Percentiles rank a stretch among this genome's conserved stretches.
phyloP scores from a whole-genome alignment of 2,329 filamentous ascomycete genomes.

The Colletotrichum siamense region DNA sequence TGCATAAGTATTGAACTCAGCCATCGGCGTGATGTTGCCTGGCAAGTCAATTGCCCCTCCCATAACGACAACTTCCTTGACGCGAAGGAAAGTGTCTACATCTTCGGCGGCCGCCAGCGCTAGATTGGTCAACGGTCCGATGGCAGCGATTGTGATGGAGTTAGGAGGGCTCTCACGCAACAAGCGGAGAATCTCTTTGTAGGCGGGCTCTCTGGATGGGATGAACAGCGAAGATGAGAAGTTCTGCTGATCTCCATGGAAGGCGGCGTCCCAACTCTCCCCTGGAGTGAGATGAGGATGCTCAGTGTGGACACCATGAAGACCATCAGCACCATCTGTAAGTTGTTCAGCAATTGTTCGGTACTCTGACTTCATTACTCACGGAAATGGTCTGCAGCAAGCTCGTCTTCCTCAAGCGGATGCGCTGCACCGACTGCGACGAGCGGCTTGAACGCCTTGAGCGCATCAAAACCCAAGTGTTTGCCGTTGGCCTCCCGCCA shows the following conservation, averaged over 20 bases:
- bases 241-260: conserved; percentile 46
- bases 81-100: conserved; percentile 84
- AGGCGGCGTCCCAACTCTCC: conserved; percentile 75
- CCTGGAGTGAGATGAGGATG: conserved; percentile 76
- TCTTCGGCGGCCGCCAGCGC: conserved; percentile 89
- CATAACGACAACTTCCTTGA: conserved; percentile 95
- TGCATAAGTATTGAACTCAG: conserved; percentile 96
- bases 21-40: conserved; percentile 85
- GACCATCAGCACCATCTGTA: conserved; percentile 75
- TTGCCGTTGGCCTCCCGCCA: conserved; percentile 80
- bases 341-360: neutral
- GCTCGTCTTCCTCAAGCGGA: conserved; percentile 80
- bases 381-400: conserved; percentile 91
- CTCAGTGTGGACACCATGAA: conserved; percentile 78
- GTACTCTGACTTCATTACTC: conserved; percentile 37
- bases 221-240: conserved; percentile 66
- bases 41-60: conserved; percentile 80
- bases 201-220: conserved; percentile 75
- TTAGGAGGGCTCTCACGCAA: conserved; percentile 81
- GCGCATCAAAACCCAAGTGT: conserved; percentile 72
- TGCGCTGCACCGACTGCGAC: conserved; percentile 88
- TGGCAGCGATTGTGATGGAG: conserved; percentile 84
- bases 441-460: conserved; percentile 77
- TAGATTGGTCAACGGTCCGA: conserved; percentile 93
- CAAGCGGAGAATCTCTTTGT: conserved; percentile 86